Evolutionary conservation across 176 grass and related monocot genomes (phyloP), one percentile per base, ranked within the genome.

Genomic region (Ensete ventricosum): DNA sequence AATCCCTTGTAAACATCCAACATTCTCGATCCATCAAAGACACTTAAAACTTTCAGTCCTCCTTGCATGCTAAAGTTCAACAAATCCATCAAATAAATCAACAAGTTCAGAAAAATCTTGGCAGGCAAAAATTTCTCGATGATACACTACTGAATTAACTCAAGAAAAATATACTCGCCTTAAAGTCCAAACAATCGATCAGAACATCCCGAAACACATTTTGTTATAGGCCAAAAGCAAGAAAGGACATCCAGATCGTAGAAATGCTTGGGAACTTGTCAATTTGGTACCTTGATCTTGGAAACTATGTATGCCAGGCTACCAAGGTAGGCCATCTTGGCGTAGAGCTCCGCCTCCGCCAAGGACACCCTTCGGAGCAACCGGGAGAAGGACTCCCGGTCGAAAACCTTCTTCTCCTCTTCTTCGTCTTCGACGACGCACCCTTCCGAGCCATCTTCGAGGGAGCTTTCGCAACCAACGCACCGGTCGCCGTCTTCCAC

Each of bases 311-410:
- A 99, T 2, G 95, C 75, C 54, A 99, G 83, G 77, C 85, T 89
- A 82, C 95, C 84, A 67, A 99, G 84, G 72, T 91, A 91, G 29
- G 90, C 89, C 80, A 94, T 81, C 78, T 84, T 99, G 52, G 82
- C 87, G 75, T 89, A 99, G 67, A 82, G 69, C 69, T 79, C 72
- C 17, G 81, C 77, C 66, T 91, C 84, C 52, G 51, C 27, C 65
- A 91, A 76, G 34, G 88, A 87, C 55, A 89, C 86, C 66, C 88
- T 91, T 48, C 81, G 75, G 16, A 99, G 80, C 48, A 99, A 81
- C 69, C 84, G 86, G 68, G 82, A 90, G 85, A 99, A 99, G 9
- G 90, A 84, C 12, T 76, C 82, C 24, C 78, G 77, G 80, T 99
- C 86, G 79, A 93, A 87, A 84, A 78, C 80, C 80, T 66, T 57